These are phyloP conservation scores for Neonectria magnoliae DNA, from an alignment of 2,329 filamentous ascomycete genomes.

Conservation along the genomic window DNA sequence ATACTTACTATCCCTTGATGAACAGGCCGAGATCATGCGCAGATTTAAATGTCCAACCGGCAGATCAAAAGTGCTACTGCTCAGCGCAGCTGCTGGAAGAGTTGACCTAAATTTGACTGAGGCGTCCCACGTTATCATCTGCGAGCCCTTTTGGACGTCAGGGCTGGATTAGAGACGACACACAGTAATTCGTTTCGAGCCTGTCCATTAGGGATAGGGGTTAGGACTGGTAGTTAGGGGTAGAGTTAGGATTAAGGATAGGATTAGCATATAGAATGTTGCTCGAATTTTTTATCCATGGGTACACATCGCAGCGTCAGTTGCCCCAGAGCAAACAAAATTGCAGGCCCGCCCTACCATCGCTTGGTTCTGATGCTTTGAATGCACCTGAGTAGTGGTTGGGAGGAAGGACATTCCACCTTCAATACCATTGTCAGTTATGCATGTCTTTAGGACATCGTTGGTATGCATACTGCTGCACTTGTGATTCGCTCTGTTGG, in stretches of 20 bases:
- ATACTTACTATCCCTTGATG: neutral
- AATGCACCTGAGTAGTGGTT: conserved; percentile 46
- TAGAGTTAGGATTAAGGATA: too few species aligned
- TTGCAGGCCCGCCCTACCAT: conserved; percentile 74
- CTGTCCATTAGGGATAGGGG: too few species aligned
- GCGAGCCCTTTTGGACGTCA: too few species aligned
- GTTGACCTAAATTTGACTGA: neutral
- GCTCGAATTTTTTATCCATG: conserved; percentile 72
- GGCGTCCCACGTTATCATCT: too few species aligned
- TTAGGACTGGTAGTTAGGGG: too few species aligned
- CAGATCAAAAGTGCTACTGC: neutral
- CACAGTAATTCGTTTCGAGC: too few species aligned
- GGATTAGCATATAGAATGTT: conserved; percentile 56
- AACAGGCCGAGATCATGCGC: neutral
- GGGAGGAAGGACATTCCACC: conserved; percentile 56
- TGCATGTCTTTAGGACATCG: neutral
- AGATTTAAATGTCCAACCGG: too few species aligned
- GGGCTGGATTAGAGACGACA: too few species aligned
- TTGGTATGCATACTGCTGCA: neutral
- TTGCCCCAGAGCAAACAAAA: conserved; percentile 81
- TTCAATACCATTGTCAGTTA: conserved; percentile 11
- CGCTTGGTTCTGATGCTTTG: conserved; percentile 52
- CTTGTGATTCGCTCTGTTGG: neutral
- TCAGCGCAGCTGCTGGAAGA: neutral
- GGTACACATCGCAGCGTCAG: conserved; percentile 73